These are phyloP conservation scores for Dryas drummondii DNA, from an alignment of 306 rosid genomes.

Conservation along the genomic window DNA sequence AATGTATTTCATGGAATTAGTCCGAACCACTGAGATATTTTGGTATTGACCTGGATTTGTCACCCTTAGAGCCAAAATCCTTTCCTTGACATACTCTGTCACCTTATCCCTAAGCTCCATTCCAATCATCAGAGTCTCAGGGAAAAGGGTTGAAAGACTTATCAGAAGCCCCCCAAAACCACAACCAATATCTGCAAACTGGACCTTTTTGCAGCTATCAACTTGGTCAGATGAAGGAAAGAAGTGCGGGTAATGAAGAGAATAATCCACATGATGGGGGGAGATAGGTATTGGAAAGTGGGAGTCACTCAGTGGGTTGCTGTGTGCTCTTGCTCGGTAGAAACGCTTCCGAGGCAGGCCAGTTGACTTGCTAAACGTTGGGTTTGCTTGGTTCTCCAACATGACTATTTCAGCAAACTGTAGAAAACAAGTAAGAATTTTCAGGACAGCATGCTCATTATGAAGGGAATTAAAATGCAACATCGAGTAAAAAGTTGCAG, in stretches of 20 bases:
- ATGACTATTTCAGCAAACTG: slow-evolving; percentile 46
- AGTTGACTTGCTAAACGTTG: slow-evolving; percentile 73
- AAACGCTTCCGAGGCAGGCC: slow-evolving; percentile 96
- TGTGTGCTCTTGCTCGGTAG: slow-evolving; percentile 96
- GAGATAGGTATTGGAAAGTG: slow-evolving; percentile 86
- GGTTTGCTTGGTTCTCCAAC: slow-evolving; percentile 54
- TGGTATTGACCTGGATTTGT: slow-evolving; percentile 81
- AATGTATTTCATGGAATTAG: slow-evolving; percentile 95
- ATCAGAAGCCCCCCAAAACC: slow-evolving; percentile 95
- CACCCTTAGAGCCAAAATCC: slow-evolving; percentile 65
- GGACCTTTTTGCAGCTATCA: slow-evolving; percentile 48
- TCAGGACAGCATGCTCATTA: slow-evolving; percentile 19
- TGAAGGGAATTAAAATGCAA: slow-evolving; percentile 10
- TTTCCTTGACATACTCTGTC: slow-evolving; percentile 88
- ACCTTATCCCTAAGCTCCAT: slow-evolving; percentile 98
- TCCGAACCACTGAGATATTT: slow-evolving; percentile 79
- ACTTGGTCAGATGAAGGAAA: slow-evolving; percentile 47
- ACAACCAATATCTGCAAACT: slow-evolving; percentile 96
- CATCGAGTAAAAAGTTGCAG: neutral
- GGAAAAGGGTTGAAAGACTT: slow-evolving; percentile 82
- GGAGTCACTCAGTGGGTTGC: slow-evolving; percentile 95
- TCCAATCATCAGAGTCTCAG: slow-evolving; percentile 83
- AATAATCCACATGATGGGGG: slow-evolving; percentile 70
- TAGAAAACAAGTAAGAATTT: slow-evolving; percentile 27
- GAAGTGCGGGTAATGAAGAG: slow-evolving; percentile 71